Evolutionary conservation across 257 asterid genomes (phyloP).

Genomic region (Parsonsia alboflavescens): DNA sequence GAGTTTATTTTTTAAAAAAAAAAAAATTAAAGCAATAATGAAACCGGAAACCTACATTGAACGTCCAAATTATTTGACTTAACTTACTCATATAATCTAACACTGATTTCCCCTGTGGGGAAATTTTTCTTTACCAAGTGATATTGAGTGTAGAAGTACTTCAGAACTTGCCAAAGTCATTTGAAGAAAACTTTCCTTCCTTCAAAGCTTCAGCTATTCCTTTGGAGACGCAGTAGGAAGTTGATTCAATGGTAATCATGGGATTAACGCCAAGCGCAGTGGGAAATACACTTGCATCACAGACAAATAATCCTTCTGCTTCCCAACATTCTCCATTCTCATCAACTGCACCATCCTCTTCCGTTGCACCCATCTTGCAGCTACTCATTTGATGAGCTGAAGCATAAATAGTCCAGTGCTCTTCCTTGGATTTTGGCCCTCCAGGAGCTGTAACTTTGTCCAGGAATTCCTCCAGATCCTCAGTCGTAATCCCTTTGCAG

Average conservation of each 20-base stretch:
- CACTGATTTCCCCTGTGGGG: too few species aligned
- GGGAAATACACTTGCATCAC: constrained; percentile 85
- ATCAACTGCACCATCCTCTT: constrained; percentile 76
- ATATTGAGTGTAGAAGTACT: not conserved
- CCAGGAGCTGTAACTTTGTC: constrained; percentile 45
- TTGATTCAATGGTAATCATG: constrained; percentile 79
- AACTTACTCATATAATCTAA: too few species aligned
- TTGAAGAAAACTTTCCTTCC: constrained; percentile 15
- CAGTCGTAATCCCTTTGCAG: constrained; percentile 41
- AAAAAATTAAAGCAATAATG: too few species aligned
- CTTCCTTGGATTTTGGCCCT: constrained; percentile 54
- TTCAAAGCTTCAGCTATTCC: constrained; percentile 42
- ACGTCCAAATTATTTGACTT: too few species aligned
- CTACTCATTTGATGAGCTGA: constrained; percentile 98
- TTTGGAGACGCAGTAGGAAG: constrained; percentile 67
- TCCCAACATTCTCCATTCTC: constrained; percentile 89
- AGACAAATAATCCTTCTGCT: constrained; percentile 68
- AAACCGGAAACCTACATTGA: too few species aligned
- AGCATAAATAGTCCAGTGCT: constrained; percentile 53
- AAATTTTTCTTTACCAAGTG: too few species aligned
- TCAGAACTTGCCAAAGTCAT: not conserved
- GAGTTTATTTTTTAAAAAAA: too few species aligned
- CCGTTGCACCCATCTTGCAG: constrained; percentile 67
- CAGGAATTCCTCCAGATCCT: constrained; percentile 62
- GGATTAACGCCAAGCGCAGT: constrained; percentile 83